Evolutionary conservation across 176 grass and related monocot genomes (phyloP), one percentile per base, ranked within the genome.

Genomic region (Oryza brachyantha): DNA sequence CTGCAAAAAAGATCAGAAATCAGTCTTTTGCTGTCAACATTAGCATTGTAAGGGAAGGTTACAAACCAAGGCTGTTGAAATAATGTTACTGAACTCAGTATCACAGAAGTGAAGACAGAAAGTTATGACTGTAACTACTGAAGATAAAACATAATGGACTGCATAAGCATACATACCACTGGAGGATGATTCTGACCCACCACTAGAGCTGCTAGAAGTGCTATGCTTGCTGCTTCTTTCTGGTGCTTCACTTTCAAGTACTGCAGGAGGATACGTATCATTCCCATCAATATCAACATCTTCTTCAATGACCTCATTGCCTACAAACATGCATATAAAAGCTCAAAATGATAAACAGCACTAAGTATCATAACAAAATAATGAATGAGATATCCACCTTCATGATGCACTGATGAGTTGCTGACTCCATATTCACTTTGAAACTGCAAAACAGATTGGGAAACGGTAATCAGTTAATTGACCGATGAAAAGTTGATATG

Each of bases 191-290:
- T 81, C 90, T 64, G 92, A 93, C 59, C 74, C 91, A 50, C 79
- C 86, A 89, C 90, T 95, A 42, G 96, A 99, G 79, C 87, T 93
- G 88, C 90, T 95, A 78, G 96, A 99, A 85, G 87, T 86, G 78
- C 87, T 92, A 80, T 83, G 87, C 22, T 89, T 99, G 85, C 84
- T 91, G 62, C 61, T 94, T 90, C 89, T 94, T 52, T 88, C 84
- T 64, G 78, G 70, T 25, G 71, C 65, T 79, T 95, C 92, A 83
- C 67, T 94, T 81, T 94, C 96, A 79, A 99, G 89, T 74, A 93
- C 88, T 73, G 93, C 83, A 68, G 90, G 90, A 65, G 92, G 88
- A 75, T 80, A 88, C 43, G 70, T 89, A 66, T 95, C 96, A 79
- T 95, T 89, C 58, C 88, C 96, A 82, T 71, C 83, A 87, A 99